phyloP scores from a whole-genome alignment of 1,139 yeast genomes.

The Zhuliangozyma blackwelliae region DNA sequence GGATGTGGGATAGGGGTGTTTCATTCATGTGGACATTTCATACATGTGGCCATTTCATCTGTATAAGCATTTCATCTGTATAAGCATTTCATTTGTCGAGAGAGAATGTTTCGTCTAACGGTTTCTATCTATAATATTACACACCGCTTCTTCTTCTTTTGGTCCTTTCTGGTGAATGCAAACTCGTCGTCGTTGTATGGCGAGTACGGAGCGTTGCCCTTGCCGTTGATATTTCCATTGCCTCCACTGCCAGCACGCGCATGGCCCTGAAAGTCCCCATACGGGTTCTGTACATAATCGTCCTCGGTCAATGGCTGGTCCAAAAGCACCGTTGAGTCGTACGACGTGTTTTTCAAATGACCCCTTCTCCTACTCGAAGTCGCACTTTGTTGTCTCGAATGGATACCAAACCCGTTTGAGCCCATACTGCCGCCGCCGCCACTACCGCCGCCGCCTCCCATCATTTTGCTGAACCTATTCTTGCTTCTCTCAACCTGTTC shows the following conservation, averaged over 20 bases:
- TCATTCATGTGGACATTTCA: too few species aligned
- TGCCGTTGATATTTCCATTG: conserved; percentile 6
- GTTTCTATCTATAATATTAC: conserved; percentile 22
- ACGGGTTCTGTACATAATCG: conserved; percentile 25
- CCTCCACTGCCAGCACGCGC: conserved; percentile 10
- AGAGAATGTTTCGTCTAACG: too few species aligned
- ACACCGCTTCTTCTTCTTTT: conserved; percentile 31
- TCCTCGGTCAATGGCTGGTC: conserved; percentile 41
- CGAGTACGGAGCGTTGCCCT: conserved; percentile 2
- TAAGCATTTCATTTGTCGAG: too few species aligned
- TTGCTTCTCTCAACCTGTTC: conserved; percentile 36
- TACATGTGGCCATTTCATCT: too few species aligned
- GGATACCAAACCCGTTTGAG: conserved; percentile 14
- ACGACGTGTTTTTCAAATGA: conserved; percentile 35
- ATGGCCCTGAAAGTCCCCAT: conserved; percentile 21
- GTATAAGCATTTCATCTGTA: too few species aligned
- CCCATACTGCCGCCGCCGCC: conserved; percentile 4
- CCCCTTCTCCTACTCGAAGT: conserved; percentile 22
- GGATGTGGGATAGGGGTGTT: too few species aligned
- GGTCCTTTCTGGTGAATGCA: conserved; percentile 30
- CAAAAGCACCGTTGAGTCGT: conserved; percentile 34
- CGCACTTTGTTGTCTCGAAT: conserved; percentile 20
- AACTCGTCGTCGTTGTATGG: conserved; percentile 39
- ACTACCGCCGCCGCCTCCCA: conserved; percentile 8
- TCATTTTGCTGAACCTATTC: conserved; percentile 29